Percentiles rank a stretch among this genome's conserved stretches.
phyloP scores from a whole-genome alignment of 352 stramenopile genomes.

The Globisporangium viniferum region DNA sequence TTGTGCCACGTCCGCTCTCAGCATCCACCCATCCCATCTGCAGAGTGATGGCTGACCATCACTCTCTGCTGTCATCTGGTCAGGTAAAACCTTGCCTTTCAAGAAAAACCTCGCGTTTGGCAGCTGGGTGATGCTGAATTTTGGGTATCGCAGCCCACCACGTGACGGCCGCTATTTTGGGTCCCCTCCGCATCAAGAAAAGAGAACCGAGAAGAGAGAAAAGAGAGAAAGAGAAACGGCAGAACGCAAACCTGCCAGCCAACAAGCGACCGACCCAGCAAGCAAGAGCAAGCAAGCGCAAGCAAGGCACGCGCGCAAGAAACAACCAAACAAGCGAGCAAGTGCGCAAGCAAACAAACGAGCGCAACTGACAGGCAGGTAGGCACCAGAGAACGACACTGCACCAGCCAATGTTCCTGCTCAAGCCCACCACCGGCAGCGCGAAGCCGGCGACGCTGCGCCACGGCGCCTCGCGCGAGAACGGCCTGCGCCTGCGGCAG shows the following conservation, averaged over 20 bases:
- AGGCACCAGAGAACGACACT: background rate
- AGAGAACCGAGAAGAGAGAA: background rate
- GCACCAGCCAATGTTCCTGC: conserved; percentile 41
- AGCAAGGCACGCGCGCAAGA: too few species aligned
- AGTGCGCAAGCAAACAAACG: background rate
- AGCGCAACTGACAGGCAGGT: background rate
- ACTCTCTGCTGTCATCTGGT: too few species aligned
- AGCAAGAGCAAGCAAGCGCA: too few species aligned
- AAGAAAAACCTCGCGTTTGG: too few species aligned
- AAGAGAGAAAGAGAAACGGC: conserved; percentile 9
- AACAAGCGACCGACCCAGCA: background rate
- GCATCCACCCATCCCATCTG: too few species aligned
- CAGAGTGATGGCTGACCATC: too few species aligned
- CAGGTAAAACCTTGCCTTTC: too few species aligned
- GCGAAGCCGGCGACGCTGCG: background rate
- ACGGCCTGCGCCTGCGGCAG: conserved; percentile 15
- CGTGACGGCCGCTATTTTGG: too few species aligned
- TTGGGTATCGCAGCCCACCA: too few species aligned
- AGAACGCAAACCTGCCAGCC: background rate
- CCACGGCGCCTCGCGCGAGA: background rate
- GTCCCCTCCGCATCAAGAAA: too few species aligned
- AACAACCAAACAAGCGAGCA: conserved; percentile 2
- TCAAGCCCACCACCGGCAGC: conserved; percentile 30
- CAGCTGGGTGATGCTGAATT: too few species aligned
- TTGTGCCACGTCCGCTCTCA: too few species aligned